Base-by-base conservation (phyloP, 2,329 filamentous ascomycete species). In the Aspergillus clavatus region DNA sequence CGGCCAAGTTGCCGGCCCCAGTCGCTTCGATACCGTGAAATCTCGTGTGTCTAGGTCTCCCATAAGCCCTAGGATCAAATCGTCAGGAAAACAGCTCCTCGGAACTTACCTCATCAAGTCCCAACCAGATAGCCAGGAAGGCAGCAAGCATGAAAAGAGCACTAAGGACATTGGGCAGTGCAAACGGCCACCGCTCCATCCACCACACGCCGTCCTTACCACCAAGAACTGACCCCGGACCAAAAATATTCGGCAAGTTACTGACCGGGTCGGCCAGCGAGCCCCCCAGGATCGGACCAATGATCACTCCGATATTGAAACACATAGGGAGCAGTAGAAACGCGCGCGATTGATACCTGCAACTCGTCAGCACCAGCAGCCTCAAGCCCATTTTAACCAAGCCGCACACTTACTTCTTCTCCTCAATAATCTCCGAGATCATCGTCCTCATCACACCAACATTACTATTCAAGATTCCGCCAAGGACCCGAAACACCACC, bases 361-460 rank as follows among this genome's bases (percentile, higher is more conserved):
- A 7, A 5, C 23, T 5, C 10, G 38, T 49, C 23, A 53, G 39
- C 31, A 29, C 35, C 21, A 4, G 7, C 10, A 3, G 7, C 8
- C 16, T 12, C 22, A 18, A 22, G 22, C 19, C 24, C n/a, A 35
- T n/a, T n/a, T n/a, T n/a, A 12, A 21, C 2, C 19, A 3, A 18
- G 6, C 1, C n/a, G n/a, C n/a, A 11, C 8, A 49, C 62, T 28
- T 57, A 84, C 72, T 78, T 84, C 65, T 84, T 86, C 66, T 87
- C 84, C 40, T 76, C 73, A 28, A 88, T 80, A 26, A 86, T 83
- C 64, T 89, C 85, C 2, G 78, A 78, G 37, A 87, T 84, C 78
- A 87, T 84, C 5, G 83, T 87, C 48, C 84, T 72, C 81, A 88
- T 84, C 3, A 88, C 83, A 0, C 84, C 84, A 2, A 87, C 77